A percentile compares a stretch with the other conserved stretches of the same genome.
phyloP scores from a whole-genome alignment of 2,329 filamentous ascomycete genomes.

The Cryphonectria nitschkei region DNA sequence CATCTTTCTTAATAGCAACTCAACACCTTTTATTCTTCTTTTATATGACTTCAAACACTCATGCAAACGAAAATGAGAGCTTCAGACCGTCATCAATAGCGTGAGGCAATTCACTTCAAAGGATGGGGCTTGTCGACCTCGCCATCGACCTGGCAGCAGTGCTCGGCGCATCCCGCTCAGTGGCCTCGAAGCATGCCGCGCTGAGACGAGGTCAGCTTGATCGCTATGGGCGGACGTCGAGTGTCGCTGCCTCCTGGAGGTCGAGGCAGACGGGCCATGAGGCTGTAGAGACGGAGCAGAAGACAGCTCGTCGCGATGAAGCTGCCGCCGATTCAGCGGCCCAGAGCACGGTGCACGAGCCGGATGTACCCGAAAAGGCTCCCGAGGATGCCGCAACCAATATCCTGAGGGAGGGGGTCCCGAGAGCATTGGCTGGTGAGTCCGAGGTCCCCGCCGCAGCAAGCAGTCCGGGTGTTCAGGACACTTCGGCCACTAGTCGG shows the following conservation, averaged over 20 bases:
- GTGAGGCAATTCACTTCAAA: neutral
- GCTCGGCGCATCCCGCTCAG: slow-evolving; percentile 68
- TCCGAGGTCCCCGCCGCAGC: neutral
- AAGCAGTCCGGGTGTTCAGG: neutral
- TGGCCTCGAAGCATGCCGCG: slow-evolving; percentile 66
- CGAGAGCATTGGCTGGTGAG: neutral
- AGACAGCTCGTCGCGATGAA: neutral
- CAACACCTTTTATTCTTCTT: neutral
- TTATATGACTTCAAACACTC: neutral
- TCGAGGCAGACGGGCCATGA: neutral
- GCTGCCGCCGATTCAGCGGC: neutral
- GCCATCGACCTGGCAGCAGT: slow-evolving; percentile 72
- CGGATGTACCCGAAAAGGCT: neutral
- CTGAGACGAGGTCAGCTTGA: slow-evolving; percentile 60
- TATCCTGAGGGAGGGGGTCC: neutral
- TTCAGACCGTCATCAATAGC: neutral
- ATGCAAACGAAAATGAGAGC: slow-evolving; percentile 1
- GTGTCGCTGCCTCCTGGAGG: slow-evolving; percentile 42
- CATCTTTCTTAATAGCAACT: neutral
- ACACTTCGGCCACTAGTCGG: neutral
- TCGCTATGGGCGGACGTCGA: slow-evolving; percentile 52
- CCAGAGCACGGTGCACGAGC: neutral
- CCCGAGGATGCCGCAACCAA: neutral
- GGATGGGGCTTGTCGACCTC: slow-evolving; percentile 66
- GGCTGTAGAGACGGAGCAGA: neutral